These are phyloP conservation scores for Dillenia turbinata DNA, from an alignment of 164 flowering plant genomes.

Conservation along the genomic window DNA sequence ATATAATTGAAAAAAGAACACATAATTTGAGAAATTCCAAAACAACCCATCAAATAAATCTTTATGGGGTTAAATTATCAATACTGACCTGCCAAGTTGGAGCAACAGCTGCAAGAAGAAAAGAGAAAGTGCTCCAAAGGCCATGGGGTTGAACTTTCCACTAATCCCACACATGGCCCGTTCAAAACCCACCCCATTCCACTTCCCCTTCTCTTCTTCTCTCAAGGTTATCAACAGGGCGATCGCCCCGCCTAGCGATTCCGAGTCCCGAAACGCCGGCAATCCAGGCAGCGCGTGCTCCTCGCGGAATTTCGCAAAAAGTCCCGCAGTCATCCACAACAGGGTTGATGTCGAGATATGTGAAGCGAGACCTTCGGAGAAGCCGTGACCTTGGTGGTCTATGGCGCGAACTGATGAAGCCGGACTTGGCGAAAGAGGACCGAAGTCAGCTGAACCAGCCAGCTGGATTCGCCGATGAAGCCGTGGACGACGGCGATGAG, in stretches of 20 bases:
- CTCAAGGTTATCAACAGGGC: conserved; percentile 70
- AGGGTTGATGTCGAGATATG: conserved; percentile 86
- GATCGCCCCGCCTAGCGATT: conserved; percentile 95
- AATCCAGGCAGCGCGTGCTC: conserved; percentile 29
- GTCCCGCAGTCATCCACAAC: conserved; percentile 76
- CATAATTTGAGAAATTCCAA: too few species aligned
- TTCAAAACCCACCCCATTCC: conserved; percentile 75
- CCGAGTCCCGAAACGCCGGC: conserved; percentile 79
- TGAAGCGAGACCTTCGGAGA: conserved; percentile 64
- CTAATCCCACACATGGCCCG: conserved; percentile 98
- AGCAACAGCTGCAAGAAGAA: conserved; percentile 43
- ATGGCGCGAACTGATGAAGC: conserved; percentile 78
- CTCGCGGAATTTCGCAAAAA: conserved; percentile 64
- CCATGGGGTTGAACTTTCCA: conserved; percentile 91
- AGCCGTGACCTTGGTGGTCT: conserved; percentile 98
- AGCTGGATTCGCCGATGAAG: conserved; percentile 82
- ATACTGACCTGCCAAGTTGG: conserved; percentile 61
- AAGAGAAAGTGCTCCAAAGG: conserved; percentile 82
- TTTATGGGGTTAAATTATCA: too few species aligned
- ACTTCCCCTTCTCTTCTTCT: conserved; percentile 23
- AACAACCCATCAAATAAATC: too few species aligned
- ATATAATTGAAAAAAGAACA: too few species aligned
- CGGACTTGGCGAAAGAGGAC: conserved; percentile 62
- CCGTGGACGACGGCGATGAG: conserved; percentile 76
- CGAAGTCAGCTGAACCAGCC: conserved; percentile 77